phyloP scores from a whole-genome alignment of 2,329 filamentous ascomycete genomes.

The Calycina herbarum region DNA sequence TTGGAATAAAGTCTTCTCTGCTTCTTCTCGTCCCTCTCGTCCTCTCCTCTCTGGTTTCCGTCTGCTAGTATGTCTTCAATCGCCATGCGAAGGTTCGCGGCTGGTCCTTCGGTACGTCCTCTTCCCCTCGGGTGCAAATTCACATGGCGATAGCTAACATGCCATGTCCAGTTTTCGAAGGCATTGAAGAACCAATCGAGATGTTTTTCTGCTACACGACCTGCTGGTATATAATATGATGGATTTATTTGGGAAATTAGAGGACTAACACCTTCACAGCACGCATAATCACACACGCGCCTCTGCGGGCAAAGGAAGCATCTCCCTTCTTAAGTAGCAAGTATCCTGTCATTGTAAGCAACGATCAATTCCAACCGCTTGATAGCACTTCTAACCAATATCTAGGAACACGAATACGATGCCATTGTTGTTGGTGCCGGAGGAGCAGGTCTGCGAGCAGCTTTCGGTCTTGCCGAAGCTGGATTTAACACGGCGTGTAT shows the following conservation, averaged over 20 bases:
- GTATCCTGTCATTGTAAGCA: constrained; percentile 83
- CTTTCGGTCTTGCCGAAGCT: constrained; percentile 83
- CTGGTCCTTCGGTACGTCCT: constrained; percentile 55
- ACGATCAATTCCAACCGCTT: not conserved
- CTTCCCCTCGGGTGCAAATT: constrained; percentile 17
- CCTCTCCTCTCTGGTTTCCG: constrained; percentile 18
- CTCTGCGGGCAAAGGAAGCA: constrained; percentile 90
- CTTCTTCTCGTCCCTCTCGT: constrained; percentile 16
- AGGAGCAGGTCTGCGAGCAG: constrained; percentile 77
- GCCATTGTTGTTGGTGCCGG: constrained; percentile 89
- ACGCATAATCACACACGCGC: constrained; percentile 81
- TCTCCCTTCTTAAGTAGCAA: constrained; percentile 83
- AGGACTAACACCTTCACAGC: constrained; percentile 49
- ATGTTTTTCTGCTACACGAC: constrained; percentile 83
- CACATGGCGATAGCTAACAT: constrained; percentile 25
- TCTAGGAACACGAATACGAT: constrained; percentile 95
- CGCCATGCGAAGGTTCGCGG: constrained; percentile 61
- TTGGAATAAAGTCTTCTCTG: not conserved
- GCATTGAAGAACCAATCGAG: constrained; percentile 61
- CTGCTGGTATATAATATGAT: constrained; percentile 60
- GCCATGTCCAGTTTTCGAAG: constrained; percentile 35
- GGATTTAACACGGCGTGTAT: constrained; percentile 90
- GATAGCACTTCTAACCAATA: constrained; percentile 21
- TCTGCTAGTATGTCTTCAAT: constrained; percentile 60
- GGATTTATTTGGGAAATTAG: not conserved